Base-by-base conservation (phyloP, 1,284 basidiomycete genomes). In the Ganoderma sinense region DNA sequence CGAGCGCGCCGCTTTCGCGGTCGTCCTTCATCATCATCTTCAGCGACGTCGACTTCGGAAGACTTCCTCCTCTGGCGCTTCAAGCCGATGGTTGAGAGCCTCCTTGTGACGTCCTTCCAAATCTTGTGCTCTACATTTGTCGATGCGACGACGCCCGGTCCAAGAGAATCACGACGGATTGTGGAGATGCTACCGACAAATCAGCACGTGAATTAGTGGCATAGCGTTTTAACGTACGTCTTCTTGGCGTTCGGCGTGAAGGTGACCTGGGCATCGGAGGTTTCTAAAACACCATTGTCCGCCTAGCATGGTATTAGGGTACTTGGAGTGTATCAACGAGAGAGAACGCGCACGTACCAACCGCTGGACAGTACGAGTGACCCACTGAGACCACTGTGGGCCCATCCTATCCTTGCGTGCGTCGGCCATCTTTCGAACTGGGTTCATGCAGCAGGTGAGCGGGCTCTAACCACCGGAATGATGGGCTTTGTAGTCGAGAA, bases 311-410 rank as follows among this genome's bases (percentile, higher is more conserved):
- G 36, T 48, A 33, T 68, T 36, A 69, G 36, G 36, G 1, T 10
- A 36, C 36, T 10, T 5, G 20, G 7, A 6, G 18, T 45, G 59
- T 39, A 39, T 68, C 20, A 53, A 63, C 18, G 26, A 51, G 48
- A 51, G 48, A 4, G 41, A 18, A 58, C 33, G 60, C 51, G 11
- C 6, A 78, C 84, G 23, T 60, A 87, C 87, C 62, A 88, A 79
- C 71, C 81, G 84, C 29, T 83, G 78, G 7, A 88, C 79, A n/a
- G 86, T 82, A 69, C 83, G 84, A n/a, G 78, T 75, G 23, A 88
- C 83, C 82, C 84, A 86, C 31, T 77, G 82, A n/a, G 81, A 77
- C 86, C 87, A 88, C 58, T 84, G 80, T 4, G 84, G 85, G 4
- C 87, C 86, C 20, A 88, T 78, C 65, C 80, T 83, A 64, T 87